A percentile compares a stretch with the other conserved stretches of the same genome.
Evolutionary conservation across 192 early-diverging fungal genomes (phyloP).

Genomic region (Coemansia sp.): DNA sequence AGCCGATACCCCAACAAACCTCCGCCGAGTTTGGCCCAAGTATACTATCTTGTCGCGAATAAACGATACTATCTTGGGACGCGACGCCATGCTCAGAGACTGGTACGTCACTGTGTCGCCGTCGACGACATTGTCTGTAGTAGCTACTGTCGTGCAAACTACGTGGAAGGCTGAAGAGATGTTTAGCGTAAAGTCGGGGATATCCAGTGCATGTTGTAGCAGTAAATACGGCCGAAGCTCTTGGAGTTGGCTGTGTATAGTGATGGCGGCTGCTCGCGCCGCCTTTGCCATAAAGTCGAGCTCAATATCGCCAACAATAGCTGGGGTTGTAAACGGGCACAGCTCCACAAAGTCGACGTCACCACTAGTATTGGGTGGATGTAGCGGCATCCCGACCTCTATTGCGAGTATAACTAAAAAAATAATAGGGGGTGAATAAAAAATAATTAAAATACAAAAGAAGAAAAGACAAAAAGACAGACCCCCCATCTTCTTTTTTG

Average conservation of each 20-base stretch:
- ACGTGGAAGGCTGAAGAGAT: conserved; percentile 1
- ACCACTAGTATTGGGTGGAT: neutral
- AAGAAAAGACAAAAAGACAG: neutral
- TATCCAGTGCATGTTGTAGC: neutral
- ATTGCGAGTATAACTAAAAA: neutral
- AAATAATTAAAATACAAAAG: neutral
- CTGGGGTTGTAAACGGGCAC: neutral
- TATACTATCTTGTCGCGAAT: conserved; percentile 16
- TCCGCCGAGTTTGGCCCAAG: conserved; percentile 14
- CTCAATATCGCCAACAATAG: neutral
- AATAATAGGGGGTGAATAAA: neutral
- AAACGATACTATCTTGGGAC: conserved; percentile 17
- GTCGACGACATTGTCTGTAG: neutral
- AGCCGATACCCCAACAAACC: neutral
- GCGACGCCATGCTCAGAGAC: conserved; percentile 5
- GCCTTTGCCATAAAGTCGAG: conserved; percentile 7
- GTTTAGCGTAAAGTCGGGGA: conserved; percentile 8
- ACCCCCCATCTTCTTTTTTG: neutral
- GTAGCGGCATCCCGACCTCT: neutral
- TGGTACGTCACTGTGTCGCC: conserved; percentile 8
- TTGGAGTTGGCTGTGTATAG: neutral
- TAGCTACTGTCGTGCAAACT: neutral
- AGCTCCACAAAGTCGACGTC: neutral
- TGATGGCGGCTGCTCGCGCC: neutral
- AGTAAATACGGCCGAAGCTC: neutral